Percentiles rank a stretch among this genome's conserved stretches.
These are phyloP conservation scores for Lyophyllum shimeji DNA, from an alignment of 768 basidiomycete species.

Conservation along the genomic window DNA sequence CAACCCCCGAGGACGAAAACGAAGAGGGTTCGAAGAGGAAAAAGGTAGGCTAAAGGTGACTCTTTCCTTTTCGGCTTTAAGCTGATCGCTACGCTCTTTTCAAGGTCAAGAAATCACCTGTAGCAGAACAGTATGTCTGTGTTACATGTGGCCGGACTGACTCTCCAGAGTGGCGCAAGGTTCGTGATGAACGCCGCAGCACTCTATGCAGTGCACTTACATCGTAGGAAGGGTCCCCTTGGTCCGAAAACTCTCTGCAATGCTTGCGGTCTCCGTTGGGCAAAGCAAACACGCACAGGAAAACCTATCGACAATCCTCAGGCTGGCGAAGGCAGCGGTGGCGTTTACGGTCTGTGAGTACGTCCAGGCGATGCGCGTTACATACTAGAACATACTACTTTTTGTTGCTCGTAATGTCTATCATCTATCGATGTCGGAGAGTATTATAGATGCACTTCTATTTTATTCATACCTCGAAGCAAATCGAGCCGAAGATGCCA, in stretches of 20 bases:
- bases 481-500: neutral
- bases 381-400: no score
- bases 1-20: conserved; percentile 37
- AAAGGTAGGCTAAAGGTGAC: conserved; percentile 42
- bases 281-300: conserved; percentile 53
- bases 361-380: no score
- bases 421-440: neutral
- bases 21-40: conserved; percentile 62
- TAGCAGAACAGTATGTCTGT: conserved; percentile 78
- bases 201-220: conserved; percentile 5
- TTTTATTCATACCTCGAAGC: no score
- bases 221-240: conserved; percentile 66
- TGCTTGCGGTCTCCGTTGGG: conserved; percentile 93
- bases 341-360: neutral
- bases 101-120: conserved; percentile 48
- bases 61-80: neutral
- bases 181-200: conserved; percentile 16
- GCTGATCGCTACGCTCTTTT: neutral
- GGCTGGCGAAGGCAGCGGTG: neutral
- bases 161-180: conserved; percentile 98
- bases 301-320: conserved; percentile 33
- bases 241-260: conserved; percentile 99
- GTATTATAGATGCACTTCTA: neutral
- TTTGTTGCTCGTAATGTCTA: neutral
- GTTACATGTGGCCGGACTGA: conserved; percentile 92